A percentile compares a stretch with the other conserved stretches of the same genome.
Evolutionary conservation across 2,329 filamentous ascomycete species (phyloP).

Genomic region (Trichoderma citrinoviride): DNA sequence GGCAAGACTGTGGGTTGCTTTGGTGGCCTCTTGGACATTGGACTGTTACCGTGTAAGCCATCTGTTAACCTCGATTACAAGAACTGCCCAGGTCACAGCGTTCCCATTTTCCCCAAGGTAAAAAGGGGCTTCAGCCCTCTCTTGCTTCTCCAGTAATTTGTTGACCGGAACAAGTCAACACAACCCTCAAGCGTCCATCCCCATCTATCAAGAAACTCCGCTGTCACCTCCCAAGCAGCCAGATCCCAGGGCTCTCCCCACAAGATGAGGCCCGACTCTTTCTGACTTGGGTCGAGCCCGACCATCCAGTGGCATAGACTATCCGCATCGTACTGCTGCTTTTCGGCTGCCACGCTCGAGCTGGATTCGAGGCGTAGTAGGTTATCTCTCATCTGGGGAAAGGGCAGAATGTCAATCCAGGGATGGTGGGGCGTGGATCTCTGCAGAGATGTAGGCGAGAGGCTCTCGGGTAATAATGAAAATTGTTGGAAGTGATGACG

Average conservation of each 20-base stretch:
- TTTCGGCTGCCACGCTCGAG: background rate
- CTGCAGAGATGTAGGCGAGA: background rate
- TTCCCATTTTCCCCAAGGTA: background rate
- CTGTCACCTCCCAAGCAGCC: conserved; percentile 7
- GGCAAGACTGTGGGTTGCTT: conserved; percentile 28
- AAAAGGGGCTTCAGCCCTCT: conserved; percentile 7
- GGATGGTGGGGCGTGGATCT: background rate
- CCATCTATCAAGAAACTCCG: background rate
- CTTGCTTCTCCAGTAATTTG: background rate
- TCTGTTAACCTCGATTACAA: too few relatives aligned
- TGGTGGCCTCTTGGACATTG: too few relatives aligned
- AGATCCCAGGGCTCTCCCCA: conserved; percentile 12
- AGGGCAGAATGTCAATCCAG: conserved; percentile 9
- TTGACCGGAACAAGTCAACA: background rate
- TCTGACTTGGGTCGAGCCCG: background rate
- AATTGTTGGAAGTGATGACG: background rate
- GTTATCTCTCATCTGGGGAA: background rate
- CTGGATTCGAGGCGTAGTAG: background rate
- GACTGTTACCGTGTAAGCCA: too few relatives aligned
- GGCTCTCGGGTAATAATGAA: background rate
- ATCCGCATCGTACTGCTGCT: background rate
- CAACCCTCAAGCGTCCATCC: conserved; percentile 4
- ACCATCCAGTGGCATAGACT: conserved; percentile 11
- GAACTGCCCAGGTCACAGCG: too few relatives aligned
- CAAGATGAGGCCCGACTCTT: conserved; percentile 4